Evolutionary conservation across 176 grass and related monocot genomes (phyloP).

Genomic region (Triticum timopheevii): DNA sequence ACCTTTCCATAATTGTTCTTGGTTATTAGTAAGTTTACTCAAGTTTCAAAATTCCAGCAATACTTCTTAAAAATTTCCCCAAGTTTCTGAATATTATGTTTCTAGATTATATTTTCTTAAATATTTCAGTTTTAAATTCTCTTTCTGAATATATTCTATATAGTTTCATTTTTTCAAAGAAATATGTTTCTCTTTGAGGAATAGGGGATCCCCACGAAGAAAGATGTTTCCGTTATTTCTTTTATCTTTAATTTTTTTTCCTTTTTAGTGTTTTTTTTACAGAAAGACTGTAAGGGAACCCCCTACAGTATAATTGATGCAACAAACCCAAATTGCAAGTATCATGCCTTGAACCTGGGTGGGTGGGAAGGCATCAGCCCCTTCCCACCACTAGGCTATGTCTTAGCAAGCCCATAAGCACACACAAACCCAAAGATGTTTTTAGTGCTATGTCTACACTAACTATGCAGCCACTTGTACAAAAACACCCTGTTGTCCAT

Average conservation of each 20-base stretch:
- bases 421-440: no score
- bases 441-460: not conserved
- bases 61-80: not conserved
- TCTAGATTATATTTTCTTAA: not conserved
- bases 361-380: no score
- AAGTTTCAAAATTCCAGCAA: not conserved
- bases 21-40: not conserved
- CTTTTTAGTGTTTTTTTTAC: no score
- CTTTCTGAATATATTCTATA: not conserved
- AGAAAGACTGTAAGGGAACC: no score
- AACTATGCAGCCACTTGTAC: not conserved
- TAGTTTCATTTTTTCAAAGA: not conserved
- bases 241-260: not conserved
- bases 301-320: no score
- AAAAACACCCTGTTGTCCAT: not conserved
- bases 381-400: no score
- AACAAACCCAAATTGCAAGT: no score
- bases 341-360: no score
- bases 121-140: not conserved
- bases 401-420: no score
- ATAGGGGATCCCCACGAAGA: no score
- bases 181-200: not conserved
- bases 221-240: not conserved
- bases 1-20: not conserved
- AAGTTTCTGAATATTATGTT: not conserved